Evolutionary conservation across 2,329 filamentous ascomycete genomes (phyloP).

Genomic region (Sporothrix schenckii): DNA sequence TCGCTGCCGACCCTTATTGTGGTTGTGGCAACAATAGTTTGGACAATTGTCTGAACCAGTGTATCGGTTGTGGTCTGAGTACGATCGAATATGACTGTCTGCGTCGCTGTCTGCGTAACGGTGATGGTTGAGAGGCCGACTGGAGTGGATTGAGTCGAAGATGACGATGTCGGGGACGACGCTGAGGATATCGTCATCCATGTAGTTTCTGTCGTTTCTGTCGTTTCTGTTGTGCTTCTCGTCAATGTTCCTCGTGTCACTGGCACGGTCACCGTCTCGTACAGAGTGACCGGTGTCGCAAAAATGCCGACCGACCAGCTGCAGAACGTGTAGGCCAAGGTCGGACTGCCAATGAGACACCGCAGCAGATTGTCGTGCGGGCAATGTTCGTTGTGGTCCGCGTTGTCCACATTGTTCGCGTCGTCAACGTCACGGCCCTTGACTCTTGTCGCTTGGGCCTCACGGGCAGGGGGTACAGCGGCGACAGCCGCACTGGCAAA

Average conservation of each 20-base stretch:
- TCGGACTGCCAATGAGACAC: constrained; percentile 31
- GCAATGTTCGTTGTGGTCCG: constrained; percentile 28
- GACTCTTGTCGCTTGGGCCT: not conserved
- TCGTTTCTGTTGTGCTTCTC: not conserved
- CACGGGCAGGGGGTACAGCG: not conserved
- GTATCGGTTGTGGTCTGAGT: constrained; percentile 22
- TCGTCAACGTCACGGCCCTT: not conserved
- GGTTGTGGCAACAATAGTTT: constrained; percentile 14
- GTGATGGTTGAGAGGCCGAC: constrained; percentile 19
- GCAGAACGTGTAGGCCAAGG: constrained; percentile 33
- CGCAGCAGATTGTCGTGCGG: constrained; percentile 34
- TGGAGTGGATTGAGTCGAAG: too few relatives aligned
- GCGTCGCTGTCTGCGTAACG: constrained; percentile 20
- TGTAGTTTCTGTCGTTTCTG: not conserved
- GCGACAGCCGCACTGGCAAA: constrained; percentile 6
- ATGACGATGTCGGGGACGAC: not conserved
- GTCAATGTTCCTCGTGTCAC: not conserved
- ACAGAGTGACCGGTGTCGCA: constrained; percentile 28
- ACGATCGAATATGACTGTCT: constrained; percentile 12
- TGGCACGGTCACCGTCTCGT: constrained; percentile 28
- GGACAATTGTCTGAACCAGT: constrained; percentile 13
- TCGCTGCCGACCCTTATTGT: not conserved
- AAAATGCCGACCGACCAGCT: constrained; percentile 33
- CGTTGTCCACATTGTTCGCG: not conserved
- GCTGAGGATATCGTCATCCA: not conserved